Evolutionary conservation across 2,329 filamentous ascomycete species (phyloP).

Genomic region (Coniochaeta prunicola): DNA sequence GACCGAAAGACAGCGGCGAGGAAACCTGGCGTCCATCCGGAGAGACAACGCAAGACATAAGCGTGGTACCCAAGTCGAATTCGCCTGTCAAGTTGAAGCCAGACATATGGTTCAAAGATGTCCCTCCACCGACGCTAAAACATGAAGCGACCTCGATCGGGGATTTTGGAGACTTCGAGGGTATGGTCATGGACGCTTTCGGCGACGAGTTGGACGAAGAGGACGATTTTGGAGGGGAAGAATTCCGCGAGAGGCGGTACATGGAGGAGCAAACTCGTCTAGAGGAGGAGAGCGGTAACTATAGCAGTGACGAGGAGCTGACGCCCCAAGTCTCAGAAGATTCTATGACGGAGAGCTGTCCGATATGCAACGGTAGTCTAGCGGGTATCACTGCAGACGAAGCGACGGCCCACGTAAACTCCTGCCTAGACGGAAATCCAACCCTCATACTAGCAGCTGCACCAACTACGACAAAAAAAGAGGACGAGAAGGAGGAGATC

Average conservation of each 20-base stretch:
- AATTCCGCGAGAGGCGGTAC: conserved; percentile 58
- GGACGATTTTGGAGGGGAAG: conserved; percentile 49
- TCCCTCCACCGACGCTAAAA: conserved; percentile 8
- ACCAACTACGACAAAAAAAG: conserved; percentile 9
- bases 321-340: conserved; percentile 21
- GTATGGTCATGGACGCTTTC: conserved; percentile 50
- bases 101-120: conserved; percentile 1
- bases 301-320: conserved; percentile 24
- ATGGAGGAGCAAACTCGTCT: conserved; percentile 70
- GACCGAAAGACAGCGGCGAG: background rate
- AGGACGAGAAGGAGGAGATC: conserved; percentile 14
- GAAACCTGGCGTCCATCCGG: background rate
- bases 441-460: conserved; percentile 40
- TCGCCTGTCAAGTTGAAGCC: background rate
- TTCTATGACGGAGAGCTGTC: conserved; percentile 48
- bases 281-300: conserved; percentile 46
- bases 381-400: conserved; percentile 55
- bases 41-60: background rate
- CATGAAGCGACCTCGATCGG: conserved; percentile 27
- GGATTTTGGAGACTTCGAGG: conserved; percentile 29
- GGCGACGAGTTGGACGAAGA: conserved; percentile 24
- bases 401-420: conserved; percentile 80
- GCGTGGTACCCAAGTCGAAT: background rate
- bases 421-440: conserved; percentile 79
- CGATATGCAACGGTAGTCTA: conserved; percentile 67